Evolutionary conservation across 768 basidiomycete genomes (phyloP).

Genomic region (Lactarius vividus): DNA sequence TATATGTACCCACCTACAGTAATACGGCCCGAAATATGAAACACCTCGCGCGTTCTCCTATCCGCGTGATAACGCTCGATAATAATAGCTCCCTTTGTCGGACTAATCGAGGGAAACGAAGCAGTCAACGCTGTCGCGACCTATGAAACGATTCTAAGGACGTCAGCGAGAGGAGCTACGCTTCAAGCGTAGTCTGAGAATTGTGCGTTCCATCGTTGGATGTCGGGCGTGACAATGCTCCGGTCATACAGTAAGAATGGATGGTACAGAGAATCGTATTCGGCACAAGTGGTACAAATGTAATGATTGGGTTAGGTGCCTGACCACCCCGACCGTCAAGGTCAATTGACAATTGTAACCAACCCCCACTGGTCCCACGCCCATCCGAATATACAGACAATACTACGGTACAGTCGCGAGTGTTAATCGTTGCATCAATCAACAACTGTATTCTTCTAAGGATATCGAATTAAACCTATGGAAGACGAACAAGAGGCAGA

Average conservation of each 20-base stretch:
- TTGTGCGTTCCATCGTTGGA: background rate
- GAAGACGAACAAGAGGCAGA: constrained; percentile 72
- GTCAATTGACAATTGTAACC: background rate
- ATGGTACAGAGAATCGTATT: too few relatives aligned
- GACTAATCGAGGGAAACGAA: background rate
- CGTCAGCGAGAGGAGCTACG: background rate
- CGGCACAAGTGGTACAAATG: too few relatives aligned
- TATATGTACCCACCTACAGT: too few relatives aligned
- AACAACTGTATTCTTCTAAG: constrained; percentile 2
- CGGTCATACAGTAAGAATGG: too few relatives aligned
- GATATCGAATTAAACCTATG: constrained; percentile 37
- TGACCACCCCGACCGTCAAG: background rate
- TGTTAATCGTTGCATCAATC: too few relatives aligned
- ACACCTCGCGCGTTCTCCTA: too few relatives aligned
- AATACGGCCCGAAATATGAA: too few relatives aligned
- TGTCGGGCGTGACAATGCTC: background rate
- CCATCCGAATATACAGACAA: too few relatives aligned
- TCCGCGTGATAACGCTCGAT: background rate
- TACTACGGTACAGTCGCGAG: background rate
- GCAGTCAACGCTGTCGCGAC: background rate
- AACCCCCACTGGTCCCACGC: too few relatives aligned
- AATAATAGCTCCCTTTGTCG: background rate
- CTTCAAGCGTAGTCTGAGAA: background rate
- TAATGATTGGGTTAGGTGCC: too few relatives aligned
- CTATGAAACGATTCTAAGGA: background rate